Conservation (phyloP, 805 yeast species). For the Teunomyces panamensis region DNA sequence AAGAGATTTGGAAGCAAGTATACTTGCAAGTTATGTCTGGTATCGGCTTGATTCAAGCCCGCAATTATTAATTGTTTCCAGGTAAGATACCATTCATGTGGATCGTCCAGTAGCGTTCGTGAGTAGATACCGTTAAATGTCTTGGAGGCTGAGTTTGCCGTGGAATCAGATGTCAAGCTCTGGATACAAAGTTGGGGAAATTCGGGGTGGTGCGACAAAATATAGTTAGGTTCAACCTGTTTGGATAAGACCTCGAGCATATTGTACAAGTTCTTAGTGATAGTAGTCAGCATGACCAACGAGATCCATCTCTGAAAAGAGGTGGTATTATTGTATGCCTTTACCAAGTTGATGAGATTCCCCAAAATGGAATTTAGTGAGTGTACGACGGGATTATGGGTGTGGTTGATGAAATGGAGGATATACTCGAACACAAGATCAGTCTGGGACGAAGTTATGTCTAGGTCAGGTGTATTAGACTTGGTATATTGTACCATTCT, state of each 20-base stretch:
- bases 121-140: constrained; percentile 38
- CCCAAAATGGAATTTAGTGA: constrained; percentile 60
- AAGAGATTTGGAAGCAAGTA: constrained; percentile 66
- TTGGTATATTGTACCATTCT: constrained; percentile 45
- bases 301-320: constrained; percentile 46
- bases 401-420: constrained; percentile 67
- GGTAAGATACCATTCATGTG: constrained; percentile 42
- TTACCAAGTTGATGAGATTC: constrained; percentile 38
- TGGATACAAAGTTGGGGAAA: constrained; percentile 49
- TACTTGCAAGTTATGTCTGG: constrained; percentile 48
- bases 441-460: constrained; percentile 19
- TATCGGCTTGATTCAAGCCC: constrained; percentile 28
- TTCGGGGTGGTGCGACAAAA: constrained; percentile 43
- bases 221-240: constrained; percentile 33
- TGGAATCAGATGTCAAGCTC: constrained; percentile 52
- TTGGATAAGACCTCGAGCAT: constrained; percentile 55
- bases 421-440: constrained; percentile 48
- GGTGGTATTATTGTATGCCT: constrained; percentile 10
- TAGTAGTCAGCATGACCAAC: constrained; percentile 37
- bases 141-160: constrained; percentile 68
- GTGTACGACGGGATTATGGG: constrained; percentile 68
- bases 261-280: constrained; percentile 59
- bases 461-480: constrained; percentile 7
- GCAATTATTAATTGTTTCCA: constrained; percentile 48
- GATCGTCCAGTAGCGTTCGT: constrained; percentile 9